Percentiles rank a stretch among this genome's conserved stretches.
Evolutionary conservation across 495 filamentous ascomycete genomes (phyloP).

Genomic region (Penicillium paradoxum): DNA sequence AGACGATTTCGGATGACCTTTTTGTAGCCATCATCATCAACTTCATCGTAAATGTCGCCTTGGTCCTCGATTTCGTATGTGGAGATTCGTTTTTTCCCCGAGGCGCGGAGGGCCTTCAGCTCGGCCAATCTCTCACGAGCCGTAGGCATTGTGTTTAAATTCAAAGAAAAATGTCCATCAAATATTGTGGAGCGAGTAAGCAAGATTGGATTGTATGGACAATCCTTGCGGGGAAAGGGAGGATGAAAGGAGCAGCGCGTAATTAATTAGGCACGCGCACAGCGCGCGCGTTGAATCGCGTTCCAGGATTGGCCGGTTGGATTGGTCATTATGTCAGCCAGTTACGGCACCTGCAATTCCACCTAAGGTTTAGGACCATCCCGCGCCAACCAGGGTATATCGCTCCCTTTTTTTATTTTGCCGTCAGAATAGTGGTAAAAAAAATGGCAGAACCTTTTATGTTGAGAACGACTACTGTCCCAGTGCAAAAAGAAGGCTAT

Average conservation of each 20-base stretch:
- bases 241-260: constrained; percentile 14
- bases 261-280: constrained; percentile 2
- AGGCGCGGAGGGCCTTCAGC: constrained; percentile 74
- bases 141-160: constrained; percentile 31
- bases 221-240: constrained; percentile 22
- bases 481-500: too few relatives aligned
- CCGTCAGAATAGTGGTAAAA: too few relatives aligned
- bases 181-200: constrained; percentile 3
- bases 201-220: neutral
- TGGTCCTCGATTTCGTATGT: constrained; percentile 86
- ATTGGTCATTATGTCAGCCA: neutral
- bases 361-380: neutral
- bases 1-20: constrained; percentile 86
- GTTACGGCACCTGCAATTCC: neutral
- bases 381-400: too few relatives aligned
- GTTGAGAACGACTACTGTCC: too few relatives aligned
- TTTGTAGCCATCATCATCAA: constrained; percentile 96
- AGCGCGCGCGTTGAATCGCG: constrained; percentile 3
- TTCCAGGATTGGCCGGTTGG: neutral
- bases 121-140: constrained; percentile 59
- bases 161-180: constrained; percentile 19
- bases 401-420: too few relatives aligned
- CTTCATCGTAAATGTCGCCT: constrained; percentile 86
- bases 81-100: constrained; percentile 84
- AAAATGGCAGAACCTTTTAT: too few relatives aligned